A percentile compares a stretch with the other conserved stretches of the same genome.
These are phyloP conservation scores for Pichia deserticola DNA, from an alignment of 805 yeast genomes.

Conservation along the genomic window DNA sequence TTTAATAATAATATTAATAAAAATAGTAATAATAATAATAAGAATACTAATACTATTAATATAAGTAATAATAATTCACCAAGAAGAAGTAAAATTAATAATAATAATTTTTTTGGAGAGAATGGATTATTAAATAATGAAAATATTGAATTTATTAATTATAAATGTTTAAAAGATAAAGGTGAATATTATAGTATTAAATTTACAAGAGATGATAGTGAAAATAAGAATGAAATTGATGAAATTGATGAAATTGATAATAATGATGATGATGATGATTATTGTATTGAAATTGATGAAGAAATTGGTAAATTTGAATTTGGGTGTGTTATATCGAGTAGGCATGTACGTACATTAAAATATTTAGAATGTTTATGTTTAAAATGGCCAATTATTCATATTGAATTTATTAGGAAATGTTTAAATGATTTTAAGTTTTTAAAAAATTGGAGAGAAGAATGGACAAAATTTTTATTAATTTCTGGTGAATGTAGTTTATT, in stretches of 20 bases:
- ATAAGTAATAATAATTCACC: constrained; percentile 1
- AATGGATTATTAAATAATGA: constrained; percentile 1
- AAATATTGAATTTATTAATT: constrained; percentile 7
- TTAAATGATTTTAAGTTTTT: constrained; percentile 16
- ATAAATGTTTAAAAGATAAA: constrained; percentile 4
- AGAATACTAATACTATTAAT: neutral
- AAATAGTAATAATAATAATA: neutral
- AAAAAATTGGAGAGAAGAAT: constrained; percentile 25
- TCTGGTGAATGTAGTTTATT: constrained; percentile 52
- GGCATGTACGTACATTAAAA: constrained; percentile 59
- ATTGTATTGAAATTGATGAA: neutral
- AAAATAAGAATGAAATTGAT: too few relatives aligned
- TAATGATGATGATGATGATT: neutral
- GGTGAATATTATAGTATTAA: neutral
- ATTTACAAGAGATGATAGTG: neutral
- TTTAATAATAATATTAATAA: neutral
- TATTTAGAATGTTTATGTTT: constrained; percentile 70
- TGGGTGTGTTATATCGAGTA: constrained; percentile 58
- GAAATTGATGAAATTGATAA: too few relatives aligned
- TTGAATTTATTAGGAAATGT: constrained; percentile 47
- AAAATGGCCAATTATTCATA: constrained; percentile 80
- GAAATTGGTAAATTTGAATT: constrained; percentile 32
- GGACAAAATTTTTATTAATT: constrained; percentile 57
- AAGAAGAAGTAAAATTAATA: neutral
- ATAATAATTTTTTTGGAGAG: neutral